Base-by-base conservation (phyloP, 1,139 yeast species). In the Pneumocystis sp. region DNA sequence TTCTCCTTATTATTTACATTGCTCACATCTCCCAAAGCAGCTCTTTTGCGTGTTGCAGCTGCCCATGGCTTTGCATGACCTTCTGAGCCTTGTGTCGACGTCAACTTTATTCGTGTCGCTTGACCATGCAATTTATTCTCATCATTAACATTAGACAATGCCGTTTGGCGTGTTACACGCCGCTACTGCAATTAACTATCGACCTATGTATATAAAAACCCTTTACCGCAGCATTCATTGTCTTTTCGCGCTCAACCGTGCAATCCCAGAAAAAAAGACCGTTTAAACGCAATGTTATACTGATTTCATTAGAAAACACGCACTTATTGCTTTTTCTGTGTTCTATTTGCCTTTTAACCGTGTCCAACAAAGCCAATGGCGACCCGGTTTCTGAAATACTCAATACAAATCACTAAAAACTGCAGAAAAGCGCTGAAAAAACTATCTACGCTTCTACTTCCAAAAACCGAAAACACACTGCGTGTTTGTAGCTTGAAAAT, bases 21-120 rank as follows among this genome's bases (percentile, higher is more conserved):
- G 64, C 74, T 73, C 39, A 74, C 70, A 65, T 74, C 76, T 4
- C 74, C 76, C 42, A 74, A 68, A 10, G 75, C 76, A 37, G 76
- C 73, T 25, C 76, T 70, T 50, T 72, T 70, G n/a, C 74, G 64
- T 39, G 67, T 68, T 12, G 56, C n/a, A 1, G 29, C 66, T 15
- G 25, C 21, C 17, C 61, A 61, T 44, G 60, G 37, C 19, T 31
- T 40, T 42, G 34, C 4, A 19, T n/a, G 25, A 21, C 21, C 17
- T 17, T 42, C 39, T 10, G 35, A 60, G 7, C 57, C 31, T 29
- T 44, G 45, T 15, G n/a, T 31, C 1, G 64, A 21, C 4, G 17
- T 39, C 12, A 21, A 19, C 10, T 59, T 59, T 2, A 42, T n/a
- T n/a, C 61, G 44, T 12, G 61, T 3, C 21, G 31, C 37, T 19